Percentiles rank a stretch among this genome's conserved stretches.
Evolutionary conservation across 2,329 filamentous ascomycete species (phyloP).

Genomic region (Alternaria triticimaculans): DNA sequence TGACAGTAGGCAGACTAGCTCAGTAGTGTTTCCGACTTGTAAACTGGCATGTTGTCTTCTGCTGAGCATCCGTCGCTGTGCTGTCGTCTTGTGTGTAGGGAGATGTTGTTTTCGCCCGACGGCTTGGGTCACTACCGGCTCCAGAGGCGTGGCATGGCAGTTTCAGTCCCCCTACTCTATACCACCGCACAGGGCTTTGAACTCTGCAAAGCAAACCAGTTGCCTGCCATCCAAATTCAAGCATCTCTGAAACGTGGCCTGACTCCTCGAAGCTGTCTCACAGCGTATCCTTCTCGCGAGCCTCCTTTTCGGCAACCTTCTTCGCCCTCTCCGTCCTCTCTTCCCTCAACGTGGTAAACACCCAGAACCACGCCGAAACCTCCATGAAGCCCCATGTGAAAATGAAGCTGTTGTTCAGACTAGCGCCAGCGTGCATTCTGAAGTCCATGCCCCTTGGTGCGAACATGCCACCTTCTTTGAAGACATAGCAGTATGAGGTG

Average conservation of each 20-base stretch:
- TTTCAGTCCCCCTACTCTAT: not conserved
- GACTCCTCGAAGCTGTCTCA: slow-evolving; percentile 2
- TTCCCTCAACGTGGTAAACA: slow-evolving; percentile 47
- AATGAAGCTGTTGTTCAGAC: slow-evolving; percentile 81
- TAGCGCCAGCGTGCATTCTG: slow-evolving; percentile 57
- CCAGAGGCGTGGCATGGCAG: not conserved
- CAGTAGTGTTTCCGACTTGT: not conserved
- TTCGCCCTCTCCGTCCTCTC: slow-evolving; percentile 42
- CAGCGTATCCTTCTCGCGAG: slow-evolving; percentile 36
- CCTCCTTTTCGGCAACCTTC: slow-evolving; percentile 41
- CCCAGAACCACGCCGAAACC: slow-evolving; percentile 87
- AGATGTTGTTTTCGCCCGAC: not conserved
- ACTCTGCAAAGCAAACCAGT: not conserved
- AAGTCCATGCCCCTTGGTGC: slow-evolving; percentile 37
- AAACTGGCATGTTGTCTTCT: not conserved
- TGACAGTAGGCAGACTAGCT: not conserved
- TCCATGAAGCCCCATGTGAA: slow-evolving; percentile 88
- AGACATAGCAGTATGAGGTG: slow-evolving; percentile 70
- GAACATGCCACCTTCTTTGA: slow-evolving; percentile 60
- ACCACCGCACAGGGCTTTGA: not conserved
- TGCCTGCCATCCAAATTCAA: not conserved
- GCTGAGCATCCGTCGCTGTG: not conserved
- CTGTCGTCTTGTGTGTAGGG: not conserved
- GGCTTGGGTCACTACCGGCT: not conserved
- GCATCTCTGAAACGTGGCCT: not conserved